Percentiles rank a stretch among this genome's conserved stretches.
These are phyloP conservation scores for Entoloma clypeatum DNA, from an alignment of 1,284 basidiomycete species.

Conservation along the genomic window DNA sequence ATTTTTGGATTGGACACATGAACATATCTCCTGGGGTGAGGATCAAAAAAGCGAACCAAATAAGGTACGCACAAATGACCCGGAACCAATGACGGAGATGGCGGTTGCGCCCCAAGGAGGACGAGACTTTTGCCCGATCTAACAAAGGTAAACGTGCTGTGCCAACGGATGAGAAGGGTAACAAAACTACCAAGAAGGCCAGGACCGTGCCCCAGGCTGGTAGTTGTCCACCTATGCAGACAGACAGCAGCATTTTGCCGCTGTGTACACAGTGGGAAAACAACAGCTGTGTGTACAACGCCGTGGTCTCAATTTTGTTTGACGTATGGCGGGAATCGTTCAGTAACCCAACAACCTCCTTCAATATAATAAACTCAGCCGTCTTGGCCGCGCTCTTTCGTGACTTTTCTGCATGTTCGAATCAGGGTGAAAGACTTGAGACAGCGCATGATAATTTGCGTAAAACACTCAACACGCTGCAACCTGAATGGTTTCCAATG, in stretches of 20 bases:
- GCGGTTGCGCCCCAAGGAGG: neutral
- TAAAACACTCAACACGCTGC: neutral
- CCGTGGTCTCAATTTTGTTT: constrained; percentile 7
- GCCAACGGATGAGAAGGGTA: neutral
- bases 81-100: neutral
- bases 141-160: too few relatives aligned
- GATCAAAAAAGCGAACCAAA: neutral
- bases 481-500: constrained; percentile 1
- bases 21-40: constrained; percentile 1
- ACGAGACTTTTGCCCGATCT: neutral
- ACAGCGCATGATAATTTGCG: neutral
- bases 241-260: neutral
- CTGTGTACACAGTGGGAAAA: constrained; percentile 8
- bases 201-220: neutral
- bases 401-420: neutral
- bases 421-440: neutral
- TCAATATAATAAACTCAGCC: neutral
- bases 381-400: neutral
- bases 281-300: constrained; percentile 18
- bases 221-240: too few relatives aligned
- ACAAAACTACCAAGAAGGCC: neutral
- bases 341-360: neutral
- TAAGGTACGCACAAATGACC: too few relatives aligned
- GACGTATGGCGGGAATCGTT: constrained; percentile 6
- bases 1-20: constrained; percentile 6